Evolutionary conservation across 1,139 yeast genomes (phyloP).

Genomic region (Zygoascus meyerae): DNA sequence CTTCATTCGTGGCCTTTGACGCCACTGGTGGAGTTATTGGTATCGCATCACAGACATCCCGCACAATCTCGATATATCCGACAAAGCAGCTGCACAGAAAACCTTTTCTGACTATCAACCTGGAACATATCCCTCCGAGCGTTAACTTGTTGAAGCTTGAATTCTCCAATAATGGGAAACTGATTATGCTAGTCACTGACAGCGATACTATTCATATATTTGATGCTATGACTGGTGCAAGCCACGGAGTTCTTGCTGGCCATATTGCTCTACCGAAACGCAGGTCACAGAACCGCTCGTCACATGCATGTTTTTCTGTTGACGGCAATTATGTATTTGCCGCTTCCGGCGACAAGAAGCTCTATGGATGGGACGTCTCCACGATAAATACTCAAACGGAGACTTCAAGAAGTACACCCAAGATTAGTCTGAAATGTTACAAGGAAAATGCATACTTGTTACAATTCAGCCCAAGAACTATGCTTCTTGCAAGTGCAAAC

Average conservation of each 20-base stretch:
- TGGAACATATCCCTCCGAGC: constrained; percentile 33
- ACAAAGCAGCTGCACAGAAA: constrained; percentile 49
- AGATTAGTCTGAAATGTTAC: constrained; percentile 30
- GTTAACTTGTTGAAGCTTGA: constrained; percentile 62
- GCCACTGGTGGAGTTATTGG: constrained; percentile 82
- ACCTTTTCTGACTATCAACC: constrained; percentile 44
- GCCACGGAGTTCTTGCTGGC: constrained; percentile 48
- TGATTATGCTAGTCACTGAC: constrained; percentile 59
- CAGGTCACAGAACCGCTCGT: constrained; percentile 16
- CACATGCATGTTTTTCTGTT: constrained; percentile 64
- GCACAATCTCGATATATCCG: constrained; percentile 56
- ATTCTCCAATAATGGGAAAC: constrained; percentile 77
- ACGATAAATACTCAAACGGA: not conserved
- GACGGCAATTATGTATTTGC: constrained; percentile 71
- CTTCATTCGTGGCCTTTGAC: constrained; percentile 63
- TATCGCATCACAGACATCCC: constrained; percentile 48
- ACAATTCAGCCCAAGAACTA: constrained; percentile 70
- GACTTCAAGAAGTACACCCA: constrained; percentile 19
- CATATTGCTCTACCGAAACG: constrained; percentile 36
- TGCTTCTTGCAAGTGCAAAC: constrained; percentile 80
- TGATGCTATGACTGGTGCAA: constrained; percentile 67
- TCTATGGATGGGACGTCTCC: constrained; percentile 56
- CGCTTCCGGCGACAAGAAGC: constrained; percentile 51
- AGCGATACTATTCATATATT: constrained; percentile 50
- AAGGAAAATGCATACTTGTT: constrained; percentile 42